Evolutionary conservation across 768 basidiomycete species (phyloP).

Genomic region (Exidia glandulosa): DNA sequence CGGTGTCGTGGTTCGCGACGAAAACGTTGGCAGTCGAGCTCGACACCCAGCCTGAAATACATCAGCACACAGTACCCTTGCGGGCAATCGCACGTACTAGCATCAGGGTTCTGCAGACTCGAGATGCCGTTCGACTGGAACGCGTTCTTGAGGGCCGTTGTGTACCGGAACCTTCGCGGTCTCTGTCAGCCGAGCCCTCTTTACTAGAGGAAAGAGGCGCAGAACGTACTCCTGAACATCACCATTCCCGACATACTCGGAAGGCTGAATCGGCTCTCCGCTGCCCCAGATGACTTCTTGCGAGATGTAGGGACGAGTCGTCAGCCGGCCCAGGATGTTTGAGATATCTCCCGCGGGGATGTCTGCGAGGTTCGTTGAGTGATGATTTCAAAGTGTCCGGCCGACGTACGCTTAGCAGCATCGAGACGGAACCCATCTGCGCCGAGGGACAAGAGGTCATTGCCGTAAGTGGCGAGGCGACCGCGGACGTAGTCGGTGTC

Average conservation of each 20-base stretch:
- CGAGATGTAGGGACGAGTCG: constrained; percentile 40
- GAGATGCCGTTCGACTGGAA: constrained; percentile 44
- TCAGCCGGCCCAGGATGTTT: constrained; percentile 39
- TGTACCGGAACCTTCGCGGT: constrained; percentile 42
- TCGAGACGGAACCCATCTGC: constrained; percentile 54
- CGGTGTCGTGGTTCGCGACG: constrained; percentile 58
- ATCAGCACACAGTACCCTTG: constrained; percentile 23
- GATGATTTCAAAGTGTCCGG: background rate
- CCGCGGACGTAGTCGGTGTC: constrained; percentile 49
- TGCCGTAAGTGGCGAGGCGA: constrained; percentile 42
- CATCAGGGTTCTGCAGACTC: constrained; percentile 38
- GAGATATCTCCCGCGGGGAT: constrained; percentile 42
- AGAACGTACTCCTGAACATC: constrained; percentile 50
- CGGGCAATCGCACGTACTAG: constrained; percentile 8
- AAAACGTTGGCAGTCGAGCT: constrained; percentile 49
- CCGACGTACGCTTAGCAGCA: constrained; percentile 47
- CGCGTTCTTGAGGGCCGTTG: constrained; percentile 36
- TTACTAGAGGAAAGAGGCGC: background rate
- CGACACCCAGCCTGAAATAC: constrained; percentile 41
- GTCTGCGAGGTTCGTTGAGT: constrained; percentile 24
- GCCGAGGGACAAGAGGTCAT: constrained; percentile 51
- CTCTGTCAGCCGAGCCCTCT: background rate
- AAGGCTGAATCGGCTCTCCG: constrained; percentile 43
- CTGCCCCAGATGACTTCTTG: constrained; percentile 43
- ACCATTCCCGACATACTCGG: constrained; percentile 44